Conservation (phyloP, 1,284 basidiomycete genomes). For the Ceratobasidium sp. region DNA sequence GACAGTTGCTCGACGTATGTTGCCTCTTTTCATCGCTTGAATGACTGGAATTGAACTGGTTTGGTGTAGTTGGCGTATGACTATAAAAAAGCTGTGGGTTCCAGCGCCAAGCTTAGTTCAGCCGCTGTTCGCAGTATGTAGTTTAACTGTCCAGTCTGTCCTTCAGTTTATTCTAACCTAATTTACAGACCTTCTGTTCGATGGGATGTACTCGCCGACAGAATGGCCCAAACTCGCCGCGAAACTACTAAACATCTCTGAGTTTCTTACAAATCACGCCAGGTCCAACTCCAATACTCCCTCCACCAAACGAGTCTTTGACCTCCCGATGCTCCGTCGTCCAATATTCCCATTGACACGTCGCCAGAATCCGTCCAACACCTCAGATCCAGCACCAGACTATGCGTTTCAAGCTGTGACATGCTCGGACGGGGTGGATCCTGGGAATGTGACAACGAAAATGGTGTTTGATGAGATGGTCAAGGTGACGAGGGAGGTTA, state of each 20-base stretch:
- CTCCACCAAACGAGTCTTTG: neutral
- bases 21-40: neutral
- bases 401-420: conserved; percentile 35
- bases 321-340: neutral
- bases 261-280: neutral
- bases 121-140: conserved; percentile 36
- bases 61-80: conserved; percentile 18
- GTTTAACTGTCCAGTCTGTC: neutral
- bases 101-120: conserved; percentile 1
- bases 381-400: conserved; percentile 2
- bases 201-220: conserved; percentile 42
- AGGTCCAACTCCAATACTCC: neutral
- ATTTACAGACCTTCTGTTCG: conserved; percentile 25
- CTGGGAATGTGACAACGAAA: conserved; percentile 38
- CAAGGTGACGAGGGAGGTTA: conserved; percentile 7
- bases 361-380: neutral
- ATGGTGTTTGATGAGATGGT: conserved; percentile 41
- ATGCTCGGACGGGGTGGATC: conserved; percentile 41
- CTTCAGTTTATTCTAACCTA: neutral
- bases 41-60: neutral
- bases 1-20: conserved; percentile 23
- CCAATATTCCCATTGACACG: neutral
- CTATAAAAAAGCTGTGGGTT: conserved; percentile 12
- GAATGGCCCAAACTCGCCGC: conserved; percentile 37
- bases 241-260: neutral